These are phyloP conservation scores for Aschersonia sp. DNA, from an alignment of 2,329 filamentous ascomycete species.

Conservation along the genomic window DNA sequence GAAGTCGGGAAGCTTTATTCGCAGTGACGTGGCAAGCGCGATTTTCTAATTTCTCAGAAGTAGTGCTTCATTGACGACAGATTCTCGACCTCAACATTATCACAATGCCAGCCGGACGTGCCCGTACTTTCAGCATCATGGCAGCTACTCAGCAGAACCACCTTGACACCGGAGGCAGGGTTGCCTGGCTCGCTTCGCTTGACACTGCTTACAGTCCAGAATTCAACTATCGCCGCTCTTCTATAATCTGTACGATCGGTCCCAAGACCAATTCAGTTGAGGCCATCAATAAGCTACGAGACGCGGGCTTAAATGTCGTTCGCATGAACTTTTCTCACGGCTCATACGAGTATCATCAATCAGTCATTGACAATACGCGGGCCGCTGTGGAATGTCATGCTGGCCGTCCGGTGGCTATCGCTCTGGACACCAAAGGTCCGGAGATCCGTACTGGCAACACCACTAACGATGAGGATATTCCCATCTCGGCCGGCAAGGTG, in stretches of 20 bases:
- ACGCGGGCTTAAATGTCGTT: conserved; percentile 88
- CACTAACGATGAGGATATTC: conserved; percentile 78
- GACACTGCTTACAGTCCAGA: conserved; percentile 80
- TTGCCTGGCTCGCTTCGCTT: conserved; percentile 54
- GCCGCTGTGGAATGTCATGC: conserved; percentile 63
- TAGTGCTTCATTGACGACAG: not conserved
- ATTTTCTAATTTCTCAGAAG: not conserved
- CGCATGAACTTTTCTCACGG: conserved; percentile 96
- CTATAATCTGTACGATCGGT: conserved; percentile 98
- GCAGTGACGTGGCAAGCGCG: too few species aligned
- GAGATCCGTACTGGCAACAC: conserved; percentile 51
- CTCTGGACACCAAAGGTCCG: conserved; percentile 60
- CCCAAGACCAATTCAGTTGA: conserved; percentile 98
- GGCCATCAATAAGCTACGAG: conserved; percentile 89
- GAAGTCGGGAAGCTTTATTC: too few species aligned
- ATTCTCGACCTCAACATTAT: conserved; percentile 1
- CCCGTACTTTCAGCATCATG: conserved; percentile 28
- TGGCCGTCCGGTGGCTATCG: conserved; percentile 88
- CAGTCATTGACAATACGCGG: conserved; percentile 91
- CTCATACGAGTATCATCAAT: conserved; percentile 89
- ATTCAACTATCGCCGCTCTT: conserved; percentile 88
- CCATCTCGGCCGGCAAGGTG: conserved; percentile 69
- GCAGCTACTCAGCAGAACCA: conserved; percentile 67
- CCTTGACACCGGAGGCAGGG: conserved; percentile 60
- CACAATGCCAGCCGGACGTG: conserved; percentile 19